Base-by-base conservation (phyloP, 179 eudicot genomes). In the Actinidia arguta region DNA sequence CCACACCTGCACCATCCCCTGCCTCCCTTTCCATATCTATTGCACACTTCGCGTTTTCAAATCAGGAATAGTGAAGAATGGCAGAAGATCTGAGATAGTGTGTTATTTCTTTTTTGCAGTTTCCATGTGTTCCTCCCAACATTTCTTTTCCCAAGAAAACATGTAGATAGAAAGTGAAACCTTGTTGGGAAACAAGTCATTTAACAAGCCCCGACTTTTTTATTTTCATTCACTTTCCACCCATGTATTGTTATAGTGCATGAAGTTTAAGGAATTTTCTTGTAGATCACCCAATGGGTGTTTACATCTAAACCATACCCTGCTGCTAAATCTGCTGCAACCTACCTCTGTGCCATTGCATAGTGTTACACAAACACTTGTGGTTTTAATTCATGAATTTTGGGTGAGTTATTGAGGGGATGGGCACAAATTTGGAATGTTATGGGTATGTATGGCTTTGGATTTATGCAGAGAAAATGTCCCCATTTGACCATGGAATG, bases 171-270 rank as follows among this genome's bases (percentile, higher is more conserved):
- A 76, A 76, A 56, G 20, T 76, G 68, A 76, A 20, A 58, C 52
- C 67, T 44, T 16, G 77, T 52, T 51, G 62, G 77, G 77, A 73
- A 52, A 73, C 77, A 73, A 27, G 77, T 27, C 77, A 73, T 73
- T 73, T 27, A 73, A 52, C 27, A 46, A 47, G 39, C 25, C 24
- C 62, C 51, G 24, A 25, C 2, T 56, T 25, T 51, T 27, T 25
- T n/a, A 0, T 27, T 27, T 1, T 22, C 8, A 14, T 50, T 25
- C 6, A 12, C 36, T 50, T 48, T 11, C 13, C 8, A 47, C 14
- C 55, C 9, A 20, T 46, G 55, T 11, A 71, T 66, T 66, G 71
- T 18, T 31, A 13, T 27, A 66, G 31, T 31, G 48, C 17, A n/a
- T n/a, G n/a, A 52, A 54, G 36, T 8, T 50, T 27, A 74, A 39